Conservation (phyloP, 1,284 basidiomycete genomes). For the Apiotrichum laibachii region DNA sequence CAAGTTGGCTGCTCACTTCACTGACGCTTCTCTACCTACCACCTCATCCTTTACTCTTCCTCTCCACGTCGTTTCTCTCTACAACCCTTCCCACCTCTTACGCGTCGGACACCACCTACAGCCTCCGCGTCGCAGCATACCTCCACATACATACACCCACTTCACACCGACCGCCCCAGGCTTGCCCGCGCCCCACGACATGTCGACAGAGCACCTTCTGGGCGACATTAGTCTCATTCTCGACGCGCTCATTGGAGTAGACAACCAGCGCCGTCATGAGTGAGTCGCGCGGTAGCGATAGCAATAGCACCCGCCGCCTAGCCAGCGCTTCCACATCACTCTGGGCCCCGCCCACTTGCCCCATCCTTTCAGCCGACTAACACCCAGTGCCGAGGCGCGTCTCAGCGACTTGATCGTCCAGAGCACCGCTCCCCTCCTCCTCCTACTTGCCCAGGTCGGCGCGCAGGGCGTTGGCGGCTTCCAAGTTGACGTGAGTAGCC, state of each 20-base stretch:
- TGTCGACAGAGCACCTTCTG: slow-evolving; percentile 46
- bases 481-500: slow-evolving; percentile 40
- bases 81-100: no score
- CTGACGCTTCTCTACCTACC: no score
- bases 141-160: neutral
- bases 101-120: no score
- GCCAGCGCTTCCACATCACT: no score
- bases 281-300: slow-evolving; percentile 20
- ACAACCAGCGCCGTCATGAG: slow-evolving; percentile 33
- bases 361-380: no score
- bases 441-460: slow-evolving; percentile 45
- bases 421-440: slow-evolving; percentile 34
- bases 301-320: no score
- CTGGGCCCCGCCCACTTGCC: no score
- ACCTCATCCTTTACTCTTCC: no score
- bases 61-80: no score
- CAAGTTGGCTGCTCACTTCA: no score
- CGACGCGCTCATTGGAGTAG: slow-evolving; percentile 37
- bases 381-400: slow-evolving; percentile 36
- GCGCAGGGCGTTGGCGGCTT: slow-evolving; percentile 47
- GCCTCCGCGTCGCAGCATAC: neutral
- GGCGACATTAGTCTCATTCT: slow-evolving; percentile 39
- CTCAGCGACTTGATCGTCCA: slow-evolving; percentile 30
- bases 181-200: neutral
- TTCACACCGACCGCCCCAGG: neutral